Evolutionary conservation across 2,329 filamentous ascomycete genomes (phyloP), one percentile per base, ranked within the genome.

Genomic region (Rhynchosporium agropyri): DNA sequence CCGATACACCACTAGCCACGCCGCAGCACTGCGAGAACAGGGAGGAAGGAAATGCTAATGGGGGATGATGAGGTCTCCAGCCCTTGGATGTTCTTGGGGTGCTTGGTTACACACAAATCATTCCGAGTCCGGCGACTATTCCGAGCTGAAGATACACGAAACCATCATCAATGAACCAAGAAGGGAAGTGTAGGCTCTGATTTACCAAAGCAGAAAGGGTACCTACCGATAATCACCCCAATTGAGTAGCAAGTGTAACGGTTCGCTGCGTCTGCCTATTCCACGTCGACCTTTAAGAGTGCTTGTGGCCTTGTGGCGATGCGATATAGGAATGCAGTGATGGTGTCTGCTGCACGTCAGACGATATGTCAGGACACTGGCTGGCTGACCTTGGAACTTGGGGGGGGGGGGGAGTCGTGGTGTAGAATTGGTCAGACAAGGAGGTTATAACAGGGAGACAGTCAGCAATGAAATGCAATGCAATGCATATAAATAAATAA

Each of bases 201-300:
- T 20, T 20, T 10, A 54, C 51, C 40, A 36, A 42, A 42, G 36
- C 3, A 54, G 8, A 29, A 54, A 54, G 51, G 51, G 51, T 54
- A 54, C 20, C 51, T 42, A 54, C 51, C 33, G 51, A 54, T 54
- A 33, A 54, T 54, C 51, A 54, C 51, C 51, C 40, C 36, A 54
- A 54, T 20, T 1, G 51, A 54, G 40, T 33, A 54, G 51, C 20
- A 42, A 15, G 51, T 54, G 51, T 54, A 28, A 40, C 51, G 3
- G 20, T 12, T n/a, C n/a, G 38, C 9, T 28, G 20, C 7, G n/a
- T 36, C 50, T 53, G n/a, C 50, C 20, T 33, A 7, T 42, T 54
- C 51, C 51, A 54, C 51, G 51, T 54, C 51, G 38, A 28, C n/a
- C 31, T 26, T 15, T 20, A 20, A 4, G 9, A 9, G 43, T 20